Evolutionary conservation across 495 filamentous ascomycete genomes (phyloP), one percentile per base, ranked within the genome.

Genomic region (Daldinia bambusicola): DNA sequence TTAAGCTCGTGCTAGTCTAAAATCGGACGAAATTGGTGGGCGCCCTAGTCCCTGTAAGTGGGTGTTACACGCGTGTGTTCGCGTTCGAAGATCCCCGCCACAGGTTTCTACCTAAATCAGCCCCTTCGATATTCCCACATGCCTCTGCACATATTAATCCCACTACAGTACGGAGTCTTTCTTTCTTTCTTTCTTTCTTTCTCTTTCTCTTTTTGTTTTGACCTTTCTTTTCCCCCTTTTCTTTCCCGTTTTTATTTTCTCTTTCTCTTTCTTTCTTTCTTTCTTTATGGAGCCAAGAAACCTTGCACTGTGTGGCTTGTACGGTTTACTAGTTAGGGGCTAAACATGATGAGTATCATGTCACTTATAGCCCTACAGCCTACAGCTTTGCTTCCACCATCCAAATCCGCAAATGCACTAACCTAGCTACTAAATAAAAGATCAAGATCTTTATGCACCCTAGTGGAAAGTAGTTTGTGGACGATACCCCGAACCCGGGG

Each of bases 181-280:
- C 76, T 79, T 80, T 80, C 77, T 77, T 81, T 81, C 69, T 71
- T 67, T 72, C 75, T 80, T 81, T 80, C 79, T 78, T 80, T 80
- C 78, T 81, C 77, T 81, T 79, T 80, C 61, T 73, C 77, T n/a
- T 74, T 81, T 80, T 56, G 76, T 78, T 78, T 78, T 77, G 70
- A 70, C 74, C 75, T 74, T 79, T 77, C 77, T 80, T 79, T 78
- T 63, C 69, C 63, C 69, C 73, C n/a, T n/a, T 74, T 75, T 59
- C 77, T 69, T 63, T 63, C 31, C 40, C 55, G 13, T 55, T 60
- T 71, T 67, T 67, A 60, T 71, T 71, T 79, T 72, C 79, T 75
- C 70, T 81, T 80, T 78, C 77, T 79, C 78, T 77, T 80, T 82
- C 71, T 71, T 80, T 79, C n/a, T n/a, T n/a, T n/a, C 77, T 77